Conservation (phyloP, 805 yeast genomes). For the Candida methanosorbosa region DNA sequence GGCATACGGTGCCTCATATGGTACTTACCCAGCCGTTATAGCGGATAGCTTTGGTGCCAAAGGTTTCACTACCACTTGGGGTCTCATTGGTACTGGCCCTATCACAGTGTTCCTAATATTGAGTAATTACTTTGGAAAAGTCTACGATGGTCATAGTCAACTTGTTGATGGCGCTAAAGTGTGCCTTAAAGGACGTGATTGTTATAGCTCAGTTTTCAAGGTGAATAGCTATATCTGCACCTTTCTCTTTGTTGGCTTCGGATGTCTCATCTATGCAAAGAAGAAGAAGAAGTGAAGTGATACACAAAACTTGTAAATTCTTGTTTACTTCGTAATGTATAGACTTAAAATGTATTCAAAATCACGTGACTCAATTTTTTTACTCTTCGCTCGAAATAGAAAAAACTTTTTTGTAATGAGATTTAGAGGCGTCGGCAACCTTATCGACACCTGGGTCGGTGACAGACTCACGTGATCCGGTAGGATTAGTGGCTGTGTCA, state of each 20-base stretch:
- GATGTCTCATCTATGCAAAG: neutral
- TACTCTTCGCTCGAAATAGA: neutral
- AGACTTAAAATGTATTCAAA: too few relatives aligned
- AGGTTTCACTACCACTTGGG: slow-evolving; percentile 71
- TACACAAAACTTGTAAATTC: too few relatives aligned
- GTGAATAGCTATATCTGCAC: slow-evolving; percentile 28
- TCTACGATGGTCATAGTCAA: slow-evolving; percentile 37
- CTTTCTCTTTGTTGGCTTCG: slow-evolving; percentile 12
- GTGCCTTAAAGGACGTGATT: slow-evolving; percentile 34
- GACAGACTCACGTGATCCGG: too few relatives aligned
- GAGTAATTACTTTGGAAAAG: slow-evolving; percentile 46
- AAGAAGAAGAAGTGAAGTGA: too few relatives aligned
- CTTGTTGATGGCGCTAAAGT: slow-evolving; percentile 29
- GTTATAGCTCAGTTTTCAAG: slow-evolving; percentile 41
- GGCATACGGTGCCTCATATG: slow-evolving; percentile 65
- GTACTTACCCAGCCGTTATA: slow-evolving; percentile 66
- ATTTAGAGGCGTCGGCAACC: too few relatives aligned
- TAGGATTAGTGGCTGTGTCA: too few relatives aligned
- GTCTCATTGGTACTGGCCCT: slow-evolving; percentile 66
- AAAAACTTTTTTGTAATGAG: neutral
- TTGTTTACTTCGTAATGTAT: too few relatives aligned
- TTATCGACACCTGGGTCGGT: too few relatives aligned
- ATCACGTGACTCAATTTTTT: neutral
- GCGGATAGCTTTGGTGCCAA: slow-evolving; percentile 66
- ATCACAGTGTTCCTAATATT: slow-evolving; percentile 43